Evolutionary conservation across 371 early-diverging fungal species (phyloP).

Genomic region (Mortierella sp.): DNA sequence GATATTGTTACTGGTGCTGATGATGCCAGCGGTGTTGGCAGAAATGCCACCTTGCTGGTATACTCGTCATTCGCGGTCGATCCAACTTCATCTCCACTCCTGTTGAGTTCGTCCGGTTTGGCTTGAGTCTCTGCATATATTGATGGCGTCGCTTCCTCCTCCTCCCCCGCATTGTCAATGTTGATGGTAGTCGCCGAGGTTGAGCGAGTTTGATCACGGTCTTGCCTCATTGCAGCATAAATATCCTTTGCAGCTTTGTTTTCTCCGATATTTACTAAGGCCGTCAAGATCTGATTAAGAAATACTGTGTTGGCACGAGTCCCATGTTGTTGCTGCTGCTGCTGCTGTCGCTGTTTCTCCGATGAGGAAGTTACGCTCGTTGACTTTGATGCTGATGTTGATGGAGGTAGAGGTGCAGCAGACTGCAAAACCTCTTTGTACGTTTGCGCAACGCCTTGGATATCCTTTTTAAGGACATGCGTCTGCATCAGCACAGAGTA

Average conservation of each 20-base stretch:
- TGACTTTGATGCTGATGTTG: neutral
- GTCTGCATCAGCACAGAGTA: constrained; percentile 46
- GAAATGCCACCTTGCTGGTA: neutral
- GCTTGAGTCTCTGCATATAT: constrained; percentile 1
- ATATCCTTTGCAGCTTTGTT: constrained; percentile 32
- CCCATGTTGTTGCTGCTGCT: constrained; percentile 1
- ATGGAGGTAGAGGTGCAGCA: neutral
- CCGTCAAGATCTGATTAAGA: constrained; percentile 39
- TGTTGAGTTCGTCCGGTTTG: neutral
- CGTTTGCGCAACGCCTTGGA: constrained; percentile 25
- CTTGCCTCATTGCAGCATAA: constrained; percentile 18
- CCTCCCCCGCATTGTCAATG: neutral
- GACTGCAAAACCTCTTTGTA: constrained; percentile 27
- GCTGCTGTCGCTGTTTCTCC: neutral
- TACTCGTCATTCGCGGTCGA: neutral
- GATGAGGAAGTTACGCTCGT: neutral
- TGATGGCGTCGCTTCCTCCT: neutral
- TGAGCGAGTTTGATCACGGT: neutral
- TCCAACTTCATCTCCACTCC: neutral
- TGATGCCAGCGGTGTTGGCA: neutral
- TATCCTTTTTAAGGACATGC: constrained; percentile 19
- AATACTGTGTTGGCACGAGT: constrained; percentile 21
- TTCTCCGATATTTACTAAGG: constrained; percentile 35
- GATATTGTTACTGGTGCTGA: too few species aligned
- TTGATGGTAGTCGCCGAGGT: neutral